Evolutionary conservation across 2,329 filamentous ascomycete species (phyloP).

Genomic region (Penicillium brevicompactum): DNA sequence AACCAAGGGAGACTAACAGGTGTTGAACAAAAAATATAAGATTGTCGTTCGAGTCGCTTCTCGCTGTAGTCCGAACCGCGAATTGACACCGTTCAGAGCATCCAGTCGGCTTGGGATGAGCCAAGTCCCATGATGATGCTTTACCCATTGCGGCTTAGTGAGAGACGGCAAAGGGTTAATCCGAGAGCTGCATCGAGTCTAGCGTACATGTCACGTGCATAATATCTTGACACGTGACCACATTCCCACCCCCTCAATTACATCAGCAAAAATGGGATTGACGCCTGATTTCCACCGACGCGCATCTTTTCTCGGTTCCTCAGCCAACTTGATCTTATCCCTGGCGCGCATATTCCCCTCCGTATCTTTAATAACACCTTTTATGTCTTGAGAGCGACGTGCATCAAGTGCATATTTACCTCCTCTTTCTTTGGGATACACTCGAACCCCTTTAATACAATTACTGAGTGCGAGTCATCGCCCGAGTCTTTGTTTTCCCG

Average conservation of each 20-base stretch:
- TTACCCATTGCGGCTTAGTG: slow-evolving; percentile 27
- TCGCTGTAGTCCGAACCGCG: background rate
- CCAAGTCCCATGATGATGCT: slow-evolving; percentile 31
- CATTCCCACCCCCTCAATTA: slow-evolving; percentile 31
- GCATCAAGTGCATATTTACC: slow-evolving; percentile 3
- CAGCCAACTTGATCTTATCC: slow-evolving; percentile 22
- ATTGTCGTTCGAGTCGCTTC: background rate
- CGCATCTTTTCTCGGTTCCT: slow-evolving; percentile 27
- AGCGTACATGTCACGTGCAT: slow-evolving; percentile 27
- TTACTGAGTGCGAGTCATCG: slow-evolving; percentile 10
- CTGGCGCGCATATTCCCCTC: slow-evolving; percentile 14
- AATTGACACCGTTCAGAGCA: slow-evolving; percentile 4
- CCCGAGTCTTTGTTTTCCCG: slow-evolving; percentile 34
- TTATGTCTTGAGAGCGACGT: slow-evolving; percentile 15
- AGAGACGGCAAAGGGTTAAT: slow-evolving; percentile 14
- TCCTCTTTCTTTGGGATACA: slow-evolving; percentile 3
- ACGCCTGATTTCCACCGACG: slow-evolving; percentile 26
- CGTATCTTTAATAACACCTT: slow-evolving; percentile 8
- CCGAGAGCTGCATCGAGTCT: slow-evolving; percentile 19
- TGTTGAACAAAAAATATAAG: background rate
- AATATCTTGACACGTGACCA: slow-evolving; percentile 16
- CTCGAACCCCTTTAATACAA: background rate
- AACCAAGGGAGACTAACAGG: background rate
- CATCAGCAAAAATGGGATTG: slow-evolving; percentile 19
- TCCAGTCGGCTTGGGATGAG: slow-evolving; percentile 16